These are phyloP conservation scores for Sarocladium kiliense DNA, from an alignment of 2,329 filamentous ascomycete genomes.

Conservation along the genomic window DNA sequence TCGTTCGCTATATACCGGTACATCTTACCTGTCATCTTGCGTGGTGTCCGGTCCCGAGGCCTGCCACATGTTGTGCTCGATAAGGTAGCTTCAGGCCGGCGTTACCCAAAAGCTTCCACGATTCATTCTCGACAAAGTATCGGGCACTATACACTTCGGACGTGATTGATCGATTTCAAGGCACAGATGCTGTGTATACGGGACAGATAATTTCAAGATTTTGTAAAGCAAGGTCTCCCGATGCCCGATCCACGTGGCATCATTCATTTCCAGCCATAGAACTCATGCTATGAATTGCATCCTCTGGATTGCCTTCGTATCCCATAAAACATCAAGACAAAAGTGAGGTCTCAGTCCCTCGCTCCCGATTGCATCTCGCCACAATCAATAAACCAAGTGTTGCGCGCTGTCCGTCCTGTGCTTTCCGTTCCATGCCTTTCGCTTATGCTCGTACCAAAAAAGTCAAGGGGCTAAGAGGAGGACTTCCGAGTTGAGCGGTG, in stretches of 20 bases:
- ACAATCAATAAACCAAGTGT: constrained; percentile 1
- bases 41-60: no score
- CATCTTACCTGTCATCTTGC: no score
- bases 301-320: neutral
- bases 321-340: neutral
- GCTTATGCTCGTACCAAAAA: constrained; percentile 15
- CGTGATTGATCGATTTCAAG: no score
- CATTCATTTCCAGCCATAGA: neutral
- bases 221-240: neutral
- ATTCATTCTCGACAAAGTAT: no score
- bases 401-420: constrained; percentile 5
- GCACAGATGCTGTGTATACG: neutral
- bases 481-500: neutral
- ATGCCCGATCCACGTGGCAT: neutral
- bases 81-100: no score
- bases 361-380: no score
- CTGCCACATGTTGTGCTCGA: no score
- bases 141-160: no score
- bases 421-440: constrained; percentile 11
- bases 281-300: neutral
- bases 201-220: neutral
- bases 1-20: no score
- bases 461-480: constrained; percentile 13
- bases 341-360: neutral
- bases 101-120: no score